Percentiles rank a stretch among this genome's conserved stretches.
Evolutionary conservation across 2,329 filamentous ascomycete species (phyloP).

Genomic region (Arthrobotrys sinensis): DNA sequence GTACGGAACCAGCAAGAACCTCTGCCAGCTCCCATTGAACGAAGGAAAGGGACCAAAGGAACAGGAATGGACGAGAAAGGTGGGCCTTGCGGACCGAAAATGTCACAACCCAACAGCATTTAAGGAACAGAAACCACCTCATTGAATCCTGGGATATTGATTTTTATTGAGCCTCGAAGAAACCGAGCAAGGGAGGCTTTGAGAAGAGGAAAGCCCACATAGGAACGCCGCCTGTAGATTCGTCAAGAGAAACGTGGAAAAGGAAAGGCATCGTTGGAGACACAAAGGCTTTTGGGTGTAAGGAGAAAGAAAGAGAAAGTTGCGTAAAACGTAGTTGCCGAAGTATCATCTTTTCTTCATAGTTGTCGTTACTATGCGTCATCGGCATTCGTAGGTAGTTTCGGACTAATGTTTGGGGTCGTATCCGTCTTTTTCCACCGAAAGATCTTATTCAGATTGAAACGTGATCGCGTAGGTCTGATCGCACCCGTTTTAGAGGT

Average conservation of each 20-base stretch:
- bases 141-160: conserved; percentile 31
- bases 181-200: conserved; percentile 15
- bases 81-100: conserved; percentile 7
- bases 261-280: conserved; percentile 28
- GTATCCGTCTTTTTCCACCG: conserved; percentile 53
- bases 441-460: conserved; percentile 60
- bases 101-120: conserved; percentile 29
- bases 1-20: neutral
- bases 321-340: conserved; percentile 33
- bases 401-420: conserved; percentile 40
- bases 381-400: conserved; percentile 42
- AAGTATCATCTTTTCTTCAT: conserved; percentile 23
- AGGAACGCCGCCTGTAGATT: conserved; percentile 60
- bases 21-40: conserved; percentile 17
- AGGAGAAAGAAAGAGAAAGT: conserved; percentile 18
- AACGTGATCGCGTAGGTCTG: conserved; percentile 61
- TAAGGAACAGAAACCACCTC: conserved; percentile 42
- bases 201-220: conserved; percentile 43
- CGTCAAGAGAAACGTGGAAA: conserved; percentile 28
- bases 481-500: conserved; percentile 62
- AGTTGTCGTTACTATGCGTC: conserved; percentile 50
- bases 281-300: conserved; percentile 26
- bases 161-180: conserved; percentile 24
- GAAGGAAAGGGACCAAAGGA: conserved; percentile 20
- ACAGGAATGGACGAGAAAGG: conserved; percentile 31